These are phyloP conservation scores for Echria macrotheca DNA, from an alignment of 495 filamentous ascomycete species.

Conservation along the genomic window DNA sequence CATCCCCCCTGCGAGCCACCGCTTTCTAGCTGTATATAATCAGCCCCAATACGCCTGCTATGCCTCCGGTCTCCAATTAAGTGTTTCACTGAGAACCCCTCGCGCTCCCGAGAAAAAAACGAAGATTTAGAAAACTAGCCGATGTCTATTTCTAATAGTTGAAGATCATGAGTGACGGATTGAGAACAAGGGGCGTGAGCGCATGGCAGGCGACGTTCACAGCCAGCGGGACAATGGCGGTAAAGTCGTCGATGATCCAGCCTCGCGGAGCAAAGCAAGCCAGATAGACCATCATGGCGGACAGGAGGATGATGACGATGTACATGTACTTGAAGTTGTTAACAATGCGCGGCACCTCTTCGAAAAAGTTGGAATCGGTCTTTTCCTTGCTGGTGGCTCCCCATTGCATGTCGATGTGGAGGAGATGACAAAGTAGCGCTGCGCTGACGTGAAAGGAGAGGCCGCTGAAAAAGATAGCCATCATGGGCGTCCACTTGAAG, in stretches of 20 bases:
- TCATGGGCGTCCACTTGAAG: constrained; percentile 61
- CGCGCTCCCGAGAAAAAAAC: too few relatives aligned
- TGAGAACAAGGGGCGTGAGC: too few relatives aligned
- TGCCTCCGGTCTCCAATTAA: too few relatives aligned
- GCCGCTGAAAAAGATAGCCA: constrained; percentile 60
- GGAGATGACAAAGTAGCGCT: constrained; percentile 57
- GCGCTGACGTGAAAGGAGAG: constrained; percentile 59
- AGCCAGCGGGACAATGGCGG: constrained; percentile 66
- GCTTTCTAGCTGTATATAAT: too few relatives aligned
- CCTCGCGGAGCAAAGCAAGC: constrained; percentile 53
- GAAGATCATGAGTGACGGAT: too few relatives aligned
- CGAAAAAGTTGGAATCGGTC: constrained; percentile 67
- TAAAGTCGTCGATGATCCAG: constrained; percentile 64
- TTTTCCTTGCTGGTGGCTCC: constrained; percentile 60
- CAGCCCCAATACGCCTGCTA: too few relatives aligned
- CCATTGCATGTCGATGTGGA: constrained; percentile 63
- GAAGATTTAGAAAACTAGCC: too few relatives aligned
- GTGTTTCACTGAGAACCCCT: too few relatives aligned
- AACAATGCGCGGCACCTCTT: constrained; percentile 65
- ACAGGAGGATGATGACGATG: constrained; percentile 51
- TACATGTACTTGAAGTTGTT: constrained; percentile 67
- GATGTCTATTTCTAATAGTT: too few relatives aligned
- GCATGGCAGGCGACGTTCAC: constrained; percentile 60
- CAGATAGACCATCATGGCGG: constrained; percentile 58
- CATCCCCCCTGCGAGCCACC: too few relatives aligned